These are phyloP conservation scores for Cercospora sesami DNA, from an alignment of 2,329 filamentous ascomycete genomes.

Conservation along the genomic window DNA sequence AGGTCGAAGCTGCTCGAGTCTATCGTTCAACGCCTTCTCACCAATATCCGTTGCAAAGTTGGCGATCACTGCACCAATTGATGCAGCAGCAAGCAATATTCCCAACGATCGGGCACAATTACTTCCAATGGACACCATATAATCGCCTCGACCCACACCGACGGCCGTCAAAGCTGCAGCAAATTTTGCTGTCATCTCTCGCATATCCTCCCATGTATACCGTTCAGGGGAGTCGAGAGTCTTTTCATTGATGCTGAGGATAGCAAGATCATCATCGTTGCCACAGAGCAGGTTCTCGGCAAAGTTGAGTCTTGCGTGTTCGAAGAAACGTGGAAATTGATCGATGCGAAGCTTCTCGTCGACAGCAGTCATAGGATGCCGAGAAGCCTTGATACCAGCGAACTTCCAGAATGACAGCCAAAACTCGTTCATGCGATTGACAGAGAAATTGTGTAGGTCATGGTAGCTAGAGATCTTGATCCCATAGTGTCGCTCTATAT, in stretches of 20 bases:
- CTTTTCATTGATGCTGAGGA: neutral
- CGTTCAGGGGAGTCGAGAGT: neutral
- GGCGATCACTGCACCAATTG: conserved; percentile 10
- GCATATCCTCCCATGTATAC: neutral
- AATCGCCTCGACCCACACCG: neutral
- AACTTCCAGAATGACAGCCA: conserved; percentile 24
- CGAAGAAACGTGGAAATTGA: conserved; percentile 19
- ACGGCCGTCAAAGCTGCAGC: neutral
- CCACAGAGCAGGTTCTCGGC: conserved; percentile 20
- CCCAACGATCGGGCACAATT: neutral
- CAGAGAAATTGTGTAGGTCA: conserved; percentile 20
- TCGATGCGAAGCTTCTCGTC: conserved; percentile 14
- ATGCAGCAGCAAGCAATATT: neutral
- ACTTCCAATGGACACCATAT: neutral
- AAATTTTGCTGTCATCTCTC: neutral
- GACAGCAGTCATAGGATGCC: neutral
- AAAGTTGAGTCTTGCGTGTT: conserved; percentile 18
- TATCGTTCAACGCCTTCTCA: conserved; percentile 18
- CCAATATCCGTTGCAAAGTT: conserved; percentile 22
- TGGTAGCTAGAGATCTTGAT: conserved; percentile 9
- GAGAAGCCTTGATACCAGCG: conserved; percentile 17
- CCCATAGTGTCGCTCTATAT: neutral
- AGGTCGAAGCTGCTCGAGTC: conserved; percentile 25
- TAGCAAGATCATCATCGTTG: conserved; percentile 16
- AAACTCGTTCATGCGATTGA: conserved; percentile 23